Evolutionary conservation across 2,329 filamentous ascomycete genomes (phyloP).

Genomic region (Sarocladiaceae sp.): DNA sequence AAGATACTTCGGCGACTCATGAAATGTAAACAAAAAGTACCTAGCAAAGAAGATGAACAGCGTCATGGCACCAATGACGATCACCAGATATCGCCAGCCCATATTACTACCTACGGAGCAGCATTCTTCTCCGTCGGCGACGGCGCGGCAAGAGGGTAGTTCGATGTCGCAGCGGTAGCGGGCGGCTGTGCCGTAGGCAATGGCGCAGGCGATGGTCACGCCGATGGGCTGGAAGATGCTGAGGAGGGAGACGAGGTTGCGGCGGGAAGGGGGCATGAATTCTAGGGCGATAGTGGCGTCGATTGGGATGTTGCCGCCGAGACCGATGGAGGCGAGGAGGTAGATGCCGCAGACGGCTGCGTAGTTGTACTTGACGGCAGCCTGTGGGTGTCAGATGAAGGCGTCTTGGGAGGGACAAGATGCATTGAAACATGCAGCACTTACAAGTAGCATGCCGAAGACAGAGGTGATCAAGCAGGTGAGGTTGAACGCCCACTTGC

Average conservation of each 20-base stretch:
- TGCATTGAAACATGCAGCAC: neutral
- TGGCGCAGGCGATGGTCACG: constrained; percentile 43
- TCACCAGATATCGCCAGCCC: constrained; percentile 45
- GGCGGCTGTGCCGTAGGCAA: constrained; percentile 50
- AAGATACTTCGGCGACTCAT: constrained; percentile 42
- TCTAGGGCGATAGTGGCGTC: constrained; percentile 53
- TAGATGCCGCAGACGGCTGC: constrained; percentile 11
- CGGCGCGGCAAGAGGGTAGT: constrained; percentile 39
- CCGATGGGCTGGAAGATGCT: constrained; percentile 53
- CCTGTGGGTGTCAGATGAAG: neutral
- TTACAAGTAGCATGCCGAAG: constrained; percentile 38
- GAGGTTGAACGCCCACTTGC: constrained; percentile 53
- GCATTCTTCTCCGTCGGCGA: constrained; percentile 20
- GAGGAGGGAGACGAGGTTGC: constrained; percentile 46
- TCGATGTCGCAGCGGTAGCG: constrained; percentile 45
- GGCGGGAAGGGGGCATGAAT: constrained; percentile 44
- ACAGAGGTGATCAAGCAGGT: constrained; percentile 49
- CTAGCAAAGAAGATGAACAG: constrained; percentile 39
- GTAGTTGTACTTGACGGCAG: constrained; percentile 9
- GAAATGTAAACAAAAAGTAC: constrained; percentile 40
- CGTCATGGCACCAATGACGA: constrained; percentile 38
- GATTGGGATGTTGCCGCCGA: constrained; percentile 51
- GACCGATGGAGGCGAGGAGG: constrained; percentile 28
- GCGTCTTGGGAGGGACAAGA: neutral
- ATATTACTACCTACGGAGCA: constrained; percentile 39